phyloP scores from a whole-genome alignment of 495 filamentous ascomycete species.

The Neurospora sp. region DNA sequence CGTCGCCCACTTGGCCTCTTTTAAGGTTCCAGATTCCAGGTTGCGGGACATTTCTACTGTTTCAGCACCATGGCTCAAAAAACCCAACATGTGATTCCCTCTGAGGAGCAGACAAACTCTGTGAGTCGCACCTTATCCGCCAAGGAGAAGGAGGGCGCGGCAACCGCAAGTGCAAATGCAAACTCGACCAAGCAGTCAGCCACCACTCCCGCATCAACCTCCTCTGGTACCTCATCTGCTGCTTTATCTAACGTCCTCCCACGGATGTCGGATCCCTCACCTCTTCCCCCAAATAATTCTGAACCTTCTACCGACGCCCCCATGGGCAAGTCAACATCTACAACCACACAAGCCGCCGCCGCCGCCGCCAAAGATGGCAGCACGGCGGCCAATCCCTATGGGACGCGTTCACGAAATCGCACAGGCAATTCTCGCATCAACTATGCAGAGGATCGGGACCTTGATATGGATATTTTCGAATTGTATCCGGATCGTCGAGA shows the following conservation, averaged over 20 bases:
- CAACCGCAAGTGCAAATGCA: conserved; percentile 11
- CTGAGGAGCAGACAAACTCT: conserved; percentile 21
- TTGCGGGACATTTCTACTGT: neutral
- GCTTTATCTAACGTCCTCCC: conserved; percentile 16
- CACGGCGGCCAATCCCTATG: conserved; percentile 61
- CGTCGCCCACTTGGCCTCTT: neutral
- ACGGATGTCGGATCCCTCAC: conserved; percentile 20
- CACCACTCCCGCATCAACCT: conserved; percentile 2
- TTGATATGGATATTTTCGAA: conserved; percentile 69
- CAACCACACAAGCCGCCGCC: conserved; percentile 25
- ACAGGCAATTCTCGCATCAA: conserved; percentile 73
- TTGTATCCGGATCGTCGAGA: conserved; percentile 36
- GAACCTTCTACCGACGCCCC: conserved; percentile 10
- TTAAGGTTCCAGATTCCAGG: neutral
- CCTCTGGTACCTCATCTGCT: conserved; percentile 4
- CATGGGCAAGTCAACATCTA: conserved; percentile 35
- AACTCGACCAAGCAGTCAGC: conserved; percentile 14
- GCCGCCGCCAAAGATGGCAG: conserved; percentile 28
- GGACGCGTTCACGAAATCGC: conserved; percentile 89
- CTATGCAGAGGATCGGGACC: conserved; percentile 92
- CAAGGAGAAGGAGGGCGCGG: conserved; percentile 24
- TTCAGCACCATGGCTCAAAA: conserved; percentile 23
- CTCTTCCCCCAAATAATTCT: conserved; percentile 6
- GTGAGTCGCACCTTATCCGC: conserved; percentile 15
- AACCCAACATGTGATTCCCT: conserved; percentile 18